Evolutionary conservation across 306 rosid species (phyloP).

Genomic region (Vachellia collinsii): DNA sequence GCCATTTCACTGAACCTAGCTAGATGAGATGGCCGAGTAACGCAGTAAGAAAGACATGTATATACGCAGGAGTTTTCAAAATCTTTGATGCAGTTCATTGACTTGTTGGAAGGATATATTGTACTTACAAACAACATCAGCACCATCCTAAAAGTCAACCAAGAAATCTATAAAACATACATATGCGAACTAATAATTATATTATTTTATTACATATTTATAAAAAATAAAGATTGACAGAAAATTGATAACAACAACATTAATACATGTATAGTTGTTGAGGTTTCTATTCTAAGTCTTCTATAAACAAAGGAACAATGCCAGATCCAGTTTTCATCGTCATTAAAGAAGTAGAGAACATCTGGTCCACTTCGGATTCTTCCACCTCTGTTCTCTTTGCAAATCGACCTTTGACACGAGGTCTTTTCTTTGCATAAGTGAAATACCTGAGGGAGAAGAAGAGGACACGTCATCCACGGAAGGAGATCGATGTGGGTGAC

Average conservation of each 20-base stretch:
- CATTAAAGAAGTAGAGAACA: constrained; percentile 69
- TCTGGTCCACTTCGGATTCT: constrained; percentile 69
- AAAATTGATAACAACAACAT: constrained; percentile 10
- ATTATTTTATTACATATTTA: neutral
- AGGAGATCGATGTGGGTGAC: too few relatives aligned
- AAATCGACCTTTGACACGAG: constrained; percentile 91
- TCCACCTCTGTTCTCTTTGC: constrained; percentile 75
- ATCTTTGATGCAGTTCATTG: constrained; percentile 28
- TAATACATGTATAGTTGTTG: constrained; percentile 22
- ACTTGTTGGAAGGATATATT: constrained; percentile 40
- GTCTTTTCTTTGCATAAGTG: constrained; percentile 93
- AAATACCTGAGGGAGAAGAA: too few relatives aligned
- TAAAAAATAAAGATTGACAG: constrained; percentile 41
- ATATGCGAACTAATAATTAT: constrained; percentile 40
- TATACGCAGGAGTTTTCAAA: neutral
- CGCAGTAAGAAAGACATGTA: neutral
- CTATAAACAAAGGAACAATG: constrained; percentile 73
- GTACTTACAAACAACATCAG: constrained; percentile 52
- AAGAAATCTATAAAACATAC: constrained; percentile 40
- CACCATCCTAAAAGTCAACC: constrained; percentile 33
- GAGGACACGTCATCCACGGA: too few relatives aligned
- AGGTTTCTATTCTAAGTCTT: constrained; percentile 28
- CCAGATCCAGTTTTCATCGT: constrained; percentile 69
- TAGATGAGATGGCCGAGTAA: neutral
- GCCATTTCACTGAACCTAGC: neutral